Evolutionary conservation across 371 early-diverging fungal genomes (phyloP).

Genomic region (Mortierella sp.): DNA sequence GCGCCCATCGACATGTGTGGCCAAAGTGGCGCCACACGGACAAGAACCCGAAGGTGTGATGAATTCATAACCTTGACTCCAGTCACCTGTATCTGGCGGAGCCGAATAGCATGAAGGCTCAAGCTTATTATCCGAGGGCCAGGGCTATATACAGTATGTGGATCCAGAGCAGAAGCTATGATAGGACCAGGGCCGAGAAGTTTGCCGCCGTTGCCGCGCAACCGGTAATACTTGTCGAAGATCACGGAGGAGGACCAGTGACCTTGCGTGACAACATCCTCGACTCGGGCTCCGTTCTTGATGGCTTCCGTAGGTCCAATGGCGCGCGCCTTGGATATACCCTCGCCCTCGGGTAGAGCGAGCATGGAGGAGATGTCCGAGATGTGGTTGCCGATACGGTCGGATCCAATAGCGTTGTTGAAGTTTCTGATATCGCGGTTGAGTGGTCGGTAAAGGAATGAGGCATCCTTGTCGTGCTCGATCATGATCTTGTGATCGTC

Average conservation of each 20-base stretch:
- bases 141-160: constrained; percentile 34
- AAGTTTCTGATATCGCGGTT: background rate
- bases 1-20: too few species aligned
- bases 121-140: constrained; percentile 18
- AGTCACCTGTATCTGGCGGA: too few species aligned
- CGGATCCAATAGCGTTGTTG: background rate
- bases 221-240: background rate
- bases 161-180: constrained; percentile 16
- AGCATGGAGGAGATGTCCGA: background rate
- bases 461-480: background rate
- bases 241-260: background rate
- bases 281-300: background rate
- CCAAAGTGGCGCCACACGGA: too few species aligned
- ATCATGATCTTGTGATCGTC: background rate
- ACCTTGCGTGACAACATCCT: background rate
- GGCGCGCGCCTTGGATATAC: background rate
- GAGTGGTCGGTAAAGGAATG: background rate
- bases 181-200: constrained; percentile 2
- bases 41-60: too few species aligned
- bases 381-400: background rate
- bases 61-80: too few species aligned
- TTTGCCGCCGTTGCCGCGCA: background rate
- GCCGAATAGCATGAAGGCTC: too few species aligned
- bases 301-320: background rate
- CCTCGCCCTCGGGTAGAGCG: background rate